Conservation (phyloP, 2,329 filamentous ascomycete species). For the Monilinia fructigena region DNA sequence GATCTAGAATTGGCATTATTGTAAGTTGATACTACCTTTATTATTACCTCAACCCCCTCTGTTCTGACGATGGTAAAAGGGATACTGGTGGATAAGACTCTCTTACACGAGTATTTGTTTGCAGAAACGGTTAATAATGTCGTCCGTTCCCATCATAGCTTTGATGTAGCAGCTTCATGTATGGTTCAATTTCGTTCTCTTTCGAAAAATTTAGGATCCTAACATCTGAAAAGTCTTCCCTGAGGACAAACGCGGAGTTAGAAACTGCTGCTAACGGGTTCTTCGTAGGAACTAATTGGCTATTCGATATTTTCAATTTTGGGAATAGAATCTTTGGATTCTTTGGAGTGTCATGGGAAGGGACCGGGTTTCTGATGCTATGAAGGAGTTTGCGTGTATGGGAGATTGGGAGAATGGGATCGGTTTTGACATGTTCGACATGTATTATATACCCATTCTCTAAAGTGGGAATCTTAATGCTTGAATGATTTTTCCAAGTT, state of each 20-base stretch:
- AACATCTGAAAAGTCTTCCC: conserved; percentile 9
- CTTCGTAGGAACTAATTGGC: conserved; percentile 21
- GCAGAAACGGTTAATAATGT: conserved; percentile 21
- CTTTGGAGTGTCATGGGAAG: conserved; percentile 17
- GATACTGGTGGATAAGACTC: conserved; percentile 20
- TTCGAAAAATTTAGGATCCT: background rate
- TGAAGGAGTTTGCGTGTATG: conserved; percentile 17
- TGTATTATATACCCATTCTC: conserved; percentile 22
- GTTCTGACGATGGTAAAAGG: conserved; percentile 24
- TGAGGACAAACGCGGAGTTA: conserved; percentile 1
- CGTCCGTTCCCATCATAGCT: conserved; percentile 7
- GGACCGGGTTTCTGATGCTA: conserved; percentile 13
- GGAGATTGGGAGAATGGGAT: conserved; percentile 14
- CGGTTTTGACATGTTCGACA: conserved; percentile 14
- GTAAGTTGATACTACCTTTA: conserved; percentile 29
- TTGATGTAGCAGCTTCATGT: conserved; percentile 16
- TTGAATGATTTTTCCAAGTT: conserved; percentile 19
- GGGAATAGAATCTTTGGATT: conserved; percentile 18
- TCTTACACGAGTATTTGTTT: conserved; percentile 19
- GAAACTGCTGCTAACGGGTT: conserved; percentile 12
- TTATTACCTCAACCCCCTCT: conserved; percentile 4
- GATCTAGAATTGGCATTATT: conserved; percentile 64
- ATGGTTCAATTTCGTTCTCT: conserved; percentile 7
- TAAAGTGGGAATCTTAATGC: conserved; percentile 20
- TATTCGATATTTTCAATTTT: conserved; percentile 13